Base-by-base conservation (phyloP, 2,329 filamentous ascomycete species). In the Verticillium longisporum region DNA sequence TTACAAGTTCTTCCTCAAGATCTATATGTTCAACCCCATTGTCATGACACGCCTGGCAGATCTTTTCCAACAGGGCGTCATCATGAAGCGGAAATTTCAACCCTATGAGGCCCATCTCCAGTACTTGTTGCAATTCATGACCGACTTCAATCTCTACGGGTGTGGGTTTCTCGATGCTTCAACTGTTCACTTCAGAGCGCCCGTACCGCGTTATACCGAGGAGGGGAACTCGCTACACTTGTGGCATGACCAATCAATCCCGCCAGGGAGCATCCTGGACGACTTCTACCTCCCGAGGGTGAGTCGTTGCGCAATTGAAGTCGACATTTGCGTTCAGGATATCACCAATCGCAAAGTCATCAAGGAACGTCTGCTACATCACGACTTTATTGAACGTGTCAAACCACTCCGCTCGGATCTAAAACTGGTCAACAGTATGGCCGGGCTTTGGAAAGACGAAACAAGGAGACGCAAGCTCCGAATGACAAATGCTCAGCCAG, bases 71-170 rank as follows among this genome's bases (percentile, higher is more conserved):
- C 92, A 97, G 73, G 95, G 95, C 7, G 89, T 89, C 34, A 88
- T 99, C 54, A 85, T 98, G 84, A 91, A 91, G 71, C 85, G 84
- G 62, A 83, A 85, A 31, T 89, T 99, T 54, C 94, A 98, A 70
- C 94, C 95, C 0, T 96, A 95, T 70, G 95, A 99, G 75, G 92
- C 91, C 18, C 96, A 99, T 72, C 74, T 98, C 64, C 92, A 97
- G 70, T 98, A 93, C 72, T 77, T 97, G 9, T 81, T 95, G 10
- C 96, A 99, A 75, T 99, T 96, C 85, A 98, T 99, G 95, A 90
- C 89, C 65, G 96, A 99, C 73, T 99, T 96, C 79, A 99, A 97
- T 71, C 79, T 99, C 66, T 98, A 96, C 72, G 96, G 96, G 6
- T 99, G 95, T 71, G 88, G 87, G 61, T 96, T 94, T 68, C 86